Base-by-base conservation (phyloP, 306 rosid genomes). In the Geum urbanum region DNA sequence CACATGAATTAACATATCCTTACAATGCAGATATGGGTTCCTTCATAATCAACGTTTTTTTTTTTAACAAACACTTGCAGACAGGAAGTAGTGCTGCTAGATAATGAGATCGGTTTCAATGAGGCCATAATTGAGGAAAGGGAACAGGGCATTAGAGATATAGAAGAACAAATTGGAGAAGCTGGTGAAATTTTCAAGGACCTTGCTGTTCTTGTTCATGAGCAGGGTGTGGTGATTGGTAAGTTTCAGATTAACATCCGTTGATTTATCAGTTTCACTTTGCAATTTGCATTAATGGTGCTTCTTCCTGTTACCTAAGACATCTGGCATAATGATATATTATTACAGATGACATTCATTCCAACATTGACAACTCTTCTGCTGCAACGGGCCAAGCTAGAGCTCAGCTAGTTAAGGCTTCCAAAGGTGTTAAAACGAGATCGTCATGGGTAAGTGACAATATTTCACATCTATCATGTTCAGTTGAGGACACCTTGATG, bases 61-160 rank as follows among this genome's bases (percentile, higher is more conserved):
- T 52, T 46, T 78, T 79, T 47, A 77, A 68, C 77, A 46, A 71
- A 67, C 74, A 60, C 70, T 22, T 77, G 71, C 85, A 90, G 96
- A 87, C 89, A 87, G 77, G 92, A 84, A 79, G 71, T 87, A 69
- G 71, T 62, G 59, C 66, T 84, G 18, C 81, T 84, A 67, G 92
- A 84, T 68, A 90, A 84, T 72, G 94, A 85, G 73, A 76, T 87
- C 39, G 81, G 89, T 39, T 90, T 90, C 86, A 90, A 90, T 62
- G 96, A 90, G 52, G 91, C 96, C 61, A 84, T 90, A 70, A 87
- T 90, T 84, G 96, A 87, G 15, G 96, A 90, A 82, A 87, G 96
- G 77, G 96, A 90, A 16, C 91, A 85, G 60, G 91, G 92, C 65
- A 83, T 90, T 72, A 74, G 64, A 83, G 92, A 90, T 61, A 85